Base-by-base conservation (phyloP, 2,329 filamentous ascomycete genomes). In the Ophiostoma pallidulum region DNA sequence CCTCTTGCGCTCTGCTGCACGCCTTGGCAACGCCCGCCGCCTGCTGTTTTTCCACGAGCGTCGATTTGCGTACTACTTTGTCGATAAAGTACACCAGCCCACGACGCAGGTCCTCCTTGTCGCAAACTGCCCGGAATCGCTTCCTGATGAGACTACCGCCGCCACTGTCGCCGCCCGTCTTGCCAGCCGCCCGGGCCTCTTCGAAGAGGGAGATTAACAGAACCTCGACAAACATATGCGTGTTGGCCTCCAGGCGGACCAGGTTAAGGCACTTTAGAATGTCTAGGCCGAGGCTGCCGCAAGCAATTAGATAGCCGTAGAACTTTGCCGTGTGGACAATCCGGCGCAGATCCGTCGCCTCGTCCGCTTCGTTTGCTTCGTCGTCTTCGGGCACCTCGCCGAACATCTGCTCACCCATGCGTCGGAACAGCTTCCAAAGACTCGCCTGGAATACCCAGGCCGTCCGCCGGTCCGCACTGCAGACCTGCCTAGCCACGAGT, bases 391-490 rank as follows among this genome's bases (percentile, higher is more conserved):
- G 70, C 14, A 74, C 75, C 33, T 80, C 80, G 6, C 78, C 80
- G 38, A 85, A 83, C 31, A 85, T 76, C 3, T 75, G 77, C 64
- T 95, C 90, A n/a, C 89, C 91, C 65, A 96, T 78, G 31, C 80
- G 75, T 58, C 84, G 82, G 65, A 96, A 94, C 9, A 91, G 72
- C 56, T 85, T 87, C 82, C 90, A 94, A 1, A 97, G 70, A 8
- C 83, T 79, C 58, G 91, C 89, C 60, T 92, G 86, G 60, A 97
- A 94, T 2, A 86, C 82, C 67, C 91, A 91, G 52, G 80, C 79
- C 55, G 94, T 74, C 57, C 81, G 80, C 55, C 80, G 80, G 51
- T 90, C 86, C 2, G 42, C 20, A 4, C 72, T 71, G 59, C 89
- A 94, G 8, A 96, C 73, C 54, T 82, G 82, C 41, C 78, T 78